Base-by-base conservation (phyloP, 1,284 basidiomycete genomes). In the Moesziomyces antarcticus region DNA sequence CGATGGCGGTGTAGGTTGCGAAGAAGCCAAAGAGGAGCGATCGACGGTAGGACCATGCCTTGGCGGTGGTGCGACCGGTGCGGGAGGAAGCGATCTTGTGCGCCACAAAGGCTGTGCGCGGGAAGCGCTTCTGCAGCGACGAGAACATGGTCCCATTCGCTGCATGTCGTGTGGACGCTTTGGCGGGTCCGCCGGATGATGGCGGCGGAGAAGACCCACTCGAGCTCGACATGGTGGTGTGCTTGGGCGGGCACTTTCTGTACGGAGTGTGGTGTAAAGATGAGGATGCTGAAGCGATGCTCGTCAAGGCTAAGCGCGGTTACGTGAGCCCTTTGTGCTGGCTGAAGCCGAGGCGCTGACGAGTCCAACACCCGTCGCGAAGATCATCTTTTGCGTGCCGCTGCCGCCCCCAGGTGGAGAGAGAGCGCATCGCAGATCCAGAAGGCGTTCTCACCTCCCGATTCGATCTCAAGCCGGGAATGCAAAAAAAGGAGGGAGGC, bases 41-140 rank as follows among this genome's bases (percentile, higher is more conserved):
- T 16, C 74, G 56, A 0, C 77, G 63, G 30, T 74, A 62, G 11
- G 57, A 72, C 77, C 77, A 79, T 30, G 61, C 56, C 40, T 43
- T 58, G n/a, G 53, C 56, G 30, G 66, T 63, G 20, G 62, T 63
- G 2, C 68, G 59, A 37, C 71, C 77, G 18, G 62, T 60, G n/a
- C 70, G 53, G 1, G 67, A 74, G 5, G 56, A 45, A 50, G 53
- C 48, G 51, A 71, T 30, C 51, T 69, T 69, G 56, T 69, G 58
- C 49, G 66, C 71, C 9, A 69, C 66, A 25, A 69, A 69, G 1
- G 71, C 62, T 8, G 52, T 37, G 33, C 71, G 65, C 20, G 71
- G 66, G 40, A 73, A 73, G 18, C 71, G 71, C 46, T 63, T 59
- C 25, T 57, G 61, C 13, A 69, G 51, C 11, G 50, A 47, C 5